Percentiles rank a stretch among this genome's conserved stretches.
Evolutionary conservation across 2,329 filamentous ascomycete genomes (phyloP).

Genomic region (Trichophyton equinum): DNA sequence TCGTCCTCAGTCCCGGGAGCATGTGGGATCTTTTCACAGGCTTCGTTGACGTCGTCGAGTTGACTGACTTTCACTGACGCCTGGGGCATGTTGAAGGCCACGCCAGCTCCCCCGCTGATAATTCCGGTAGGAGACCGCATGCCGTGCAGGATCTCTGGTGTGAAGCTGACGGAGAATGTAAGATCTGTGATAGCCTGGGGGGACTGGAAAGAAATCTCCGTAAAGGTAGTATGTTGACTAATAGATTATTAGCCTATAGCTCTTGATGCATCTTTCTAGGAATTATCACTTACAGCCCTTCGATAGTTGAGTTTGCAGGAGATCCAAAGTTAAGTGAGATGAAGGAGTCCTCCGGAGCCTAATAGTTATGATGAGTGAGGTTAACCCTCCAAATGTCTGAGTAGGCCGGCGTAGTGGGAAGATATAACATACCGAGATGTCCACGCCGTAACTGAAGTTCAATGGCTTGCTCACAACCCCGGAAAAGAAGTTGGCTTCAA

Average conservation of each 20-base stretch:
- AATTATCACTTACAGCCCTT: not conserved
- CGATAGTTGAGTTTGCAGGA: not conserved
- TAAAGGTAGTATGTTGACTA: constrained; percentile 13
- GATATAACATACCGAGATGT: constrained; percentile 12
- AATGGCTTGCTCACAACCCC: constrained; percentile 12
- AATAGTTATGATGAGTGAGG: not conserved
- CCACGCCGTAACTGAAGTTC: constrained; percentile 16
- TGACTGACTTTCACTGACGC: constrained; percentile 15
- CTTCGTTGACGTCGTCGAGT: constrained; percentile 13
- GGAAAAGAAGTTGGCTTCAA: constrained; percentile 9
- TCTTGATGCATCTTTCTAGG: not conserved
- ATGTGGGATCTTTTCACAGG: constrained; percentile 12
- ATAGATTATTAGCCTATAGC: not conserved
- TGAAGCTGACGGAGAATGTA: constrained; percentile 12
- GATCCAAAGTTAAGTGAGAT: not conserved
- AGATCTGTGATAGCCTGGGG: constrained; percentile 7
- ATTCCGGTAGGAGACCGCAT: constrained; percentile 8
- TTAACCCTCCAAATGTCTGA: not conserved
- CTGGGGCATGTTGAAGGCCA: constrained; percentile 16
- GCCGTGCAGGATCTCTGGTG: constrained; percentile 15
- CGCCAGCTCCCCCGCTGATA: constrained; percentile 16
- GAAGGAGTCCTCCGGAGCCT: not conserved
- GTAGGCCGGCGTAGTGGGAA: too few species aligned
- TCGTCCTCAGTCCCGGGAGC: not conserved
- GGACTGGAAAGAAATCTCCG: constrained; percentile 15